Evolutionary conservation across 2,329 filamentous ascomycete genomes (phyloP).

Genomic region (Capronia coronata): DNA sequence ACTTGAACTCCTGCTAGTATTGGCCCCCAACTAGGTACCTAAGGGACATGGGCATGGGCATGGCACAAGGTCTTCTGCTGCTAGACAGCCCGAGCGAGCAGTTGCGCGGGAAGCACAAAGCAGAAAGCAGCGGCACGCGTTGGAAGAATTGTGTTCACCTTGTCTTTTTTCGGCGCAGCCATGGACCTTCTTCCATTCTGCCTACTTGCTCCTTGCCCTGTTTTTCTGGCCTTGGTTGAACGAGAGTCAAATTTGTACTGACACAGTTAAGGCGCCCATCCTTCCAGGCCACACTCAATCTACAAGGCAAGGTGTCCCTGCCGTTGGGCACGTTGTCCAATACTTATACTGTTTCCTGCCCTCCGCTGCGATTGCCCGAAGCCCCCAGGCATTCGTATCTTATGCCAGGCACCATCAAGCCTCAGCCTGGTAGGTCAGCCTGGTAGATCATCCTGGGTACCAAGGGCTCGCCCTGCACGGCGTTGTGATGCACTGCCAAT

Average conservation of each 20-base stretch:
- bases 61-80: too few species aligned
- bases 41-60: too few species aligned
- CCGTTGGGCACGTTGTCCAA: constrained; percentile 1
- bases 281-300: not conserved
- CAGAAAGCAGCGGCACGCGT: not conserved
- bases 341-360: not conserved
- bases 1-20: too few species aligned
- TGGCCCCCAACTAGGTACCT: too few species aligned
- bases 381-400: not conserved
- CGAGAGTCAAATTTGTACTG: not conserved
- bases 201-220: too few species aligned
- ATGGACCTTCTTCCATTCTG: too few species aligned
- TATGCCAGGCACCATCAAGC: constrained; percentile 6
- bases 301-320: not conserved
- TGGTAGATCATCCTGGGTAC: not conserved
- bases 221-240: too few species aligned
- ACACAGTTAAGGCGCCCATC: not conserved
- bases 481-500: not conserved
- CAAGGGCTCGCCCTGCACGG: not conserved
- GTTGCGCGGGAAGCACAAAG: too few species aligned
- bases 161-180: too few species aligned
- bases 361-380: not conserved
- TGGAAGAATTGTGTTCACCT: too few species aligned
- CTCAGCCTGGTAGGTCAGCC: constrained; percentile 6
- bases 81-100: too few species aligned